Percentiles rank a stretch among this genome's conserved stretches.
Evolutionary conservation across 768 basidiomycete genomes (phyloP).

Genomic region (Lactarius sp.): DNA sequence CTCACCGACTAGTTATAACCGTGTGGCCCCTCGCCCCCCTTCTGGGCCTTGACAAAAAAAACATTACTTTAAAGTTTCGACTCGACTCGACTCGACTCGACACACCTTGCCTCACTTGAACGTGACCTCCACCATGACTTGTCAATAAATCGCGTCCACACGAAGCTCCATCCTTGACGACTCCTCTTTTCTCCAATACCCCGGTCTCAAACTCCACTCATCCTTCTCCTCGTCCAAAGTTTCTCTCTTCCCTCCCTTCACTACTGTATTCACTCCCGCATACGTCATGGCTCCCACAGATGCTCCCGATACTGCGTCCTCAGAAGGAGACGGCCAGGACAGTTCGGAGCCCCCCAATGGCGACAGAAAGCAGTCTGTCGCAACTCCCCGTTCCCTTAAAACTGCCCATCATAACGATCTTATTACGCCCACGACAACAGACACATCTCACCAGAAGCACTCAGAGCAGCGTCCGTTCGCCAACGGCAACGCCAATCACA

Average conservation of each 20-base stretch:
- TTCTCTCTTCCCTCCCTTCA: slow-evolving; percentile 29
- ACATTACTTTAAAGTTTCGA: slow-evolving; percentile 7
- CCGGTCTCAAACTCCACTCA: slow-evolving; percentile 21
- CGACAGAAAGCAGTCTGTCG: slow-evolving; percentile 26
- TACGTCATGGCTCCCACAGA: slow-evolving; percentile 40
- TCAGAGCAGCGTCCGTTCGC: not conserved
- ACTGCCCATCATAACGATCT: not conserved
- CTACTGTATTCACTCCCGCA: slow-evolving; percentile 15
- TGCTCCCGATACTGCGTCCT: slow-evolving; percentile 42
- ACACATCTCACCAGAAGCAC: slow-evolving; percentile 7
- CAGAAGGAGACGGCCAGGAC: slow-evolving; percentile 53
- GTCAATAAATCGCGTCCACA: slow-evolving; percentile 32
- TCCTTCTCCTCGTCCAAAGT: slow-evolving; percentile 23
- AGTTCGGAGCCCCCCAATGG: slow-evolving; percentile 53
- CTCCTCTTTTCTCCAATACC: slow-evolving; percentile 22
- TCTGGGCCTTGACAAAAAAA: not conserved
- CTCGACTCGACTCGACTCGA: slow-evolving; percentile 17
- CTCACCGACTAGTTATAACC: too few relatives aligned
- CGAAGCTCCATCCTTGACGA: slow-evolving; percentile 23
- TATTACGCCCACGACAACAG: slow-evolving; percentile 12
- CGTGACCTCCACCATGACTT: slow-evolving; percentile 37
- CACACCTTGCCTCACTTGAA: slow-evolving; percentile 24
- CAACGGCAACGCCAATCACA: slow-evolving; percentile 25
- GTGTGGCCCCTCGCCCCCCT: not conserved
- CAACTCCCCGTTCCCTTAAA: slow-evolving; percentile 13